phyloP scores from a whole-genome alignment of 306 rosid species.

The Heteromeles arbutifolia region DNA sequence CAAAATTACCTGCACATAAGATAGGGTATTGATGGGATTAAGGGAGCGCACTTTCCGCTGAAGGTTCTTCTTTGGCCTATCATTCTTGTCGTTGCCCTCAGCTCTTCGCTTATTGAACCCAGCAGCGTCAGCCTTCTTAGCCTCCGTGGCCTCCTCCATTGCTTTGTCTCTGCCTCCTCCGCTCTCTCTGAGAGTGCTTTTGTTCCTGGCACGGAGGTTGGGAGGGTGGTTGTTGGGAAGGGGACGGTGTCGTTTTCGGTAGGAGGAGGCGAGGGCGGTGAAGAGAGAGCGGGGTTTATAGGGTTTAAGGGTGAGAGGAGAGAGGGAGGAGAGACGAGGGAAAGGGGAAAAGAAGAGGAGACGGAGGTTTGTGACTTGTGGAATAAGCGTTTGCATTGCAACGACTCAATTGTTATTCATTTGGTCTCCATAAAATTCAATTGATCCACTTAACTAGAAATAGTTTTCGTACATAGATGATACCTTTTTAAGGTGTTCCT shows the following conservation, averaged over 20 bases:
- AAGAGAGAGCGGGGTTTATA: slow-evolving; percentile 20
- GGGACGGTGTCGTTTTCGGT: slow-evolving; percentile 37
- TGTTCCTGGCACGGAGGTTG: slow-evolving; percentile 30
- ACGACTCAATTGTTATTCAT: neutral
- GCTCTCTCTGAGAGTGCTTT: slow-evolving; percentile 12
- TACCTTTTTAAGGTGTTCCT: slow-evolving; percentile 65
- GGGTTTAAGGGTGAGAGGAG: slow-evolving; percentile 7
- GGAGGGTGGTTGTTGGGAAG: slow-evolving; percentile 12
- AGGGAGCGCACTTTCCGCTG: slow-evolving; percentile 56
- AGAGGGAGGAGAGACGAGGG: slow-evolving; percentile 20
- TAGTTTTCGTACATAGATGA: no score
- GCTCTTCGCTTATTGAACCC: slow-evolving; percentile 76
- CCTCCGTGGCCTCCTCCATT: slow-evolving; percentile 43
- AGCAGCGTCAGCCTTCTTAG: slow-evolving; percentile 9
- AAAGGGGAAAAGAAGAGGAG: slow-evolving; percentile 18
- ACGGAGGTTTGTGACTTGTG: slow-evolving; percentile 45
- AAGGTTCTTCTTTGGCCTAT: slow-evolving; percentile 41
- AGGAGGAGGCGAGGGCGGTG: slow-evolving; percentile 35
- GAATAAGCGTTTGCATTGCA: slow-evolving; percentile 19
- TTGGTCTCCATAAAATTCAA: neutral
- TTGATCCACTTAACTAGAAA: neutral
- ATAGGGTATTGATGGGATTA: slow-evolving; percentile 62
- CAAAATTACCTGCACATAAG: slow-evolving; percentile 58
- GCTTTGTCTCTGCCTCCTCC: slow-evolving; percentile 2
- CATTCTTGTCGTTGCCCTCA: slow-evolving; percentile 53